These are phyloP conservation scores for Ophiostoma sp. DNA, from an alignment of 2,329 filamentous ascomycete species.

Conservation along the genomic window DNA sequence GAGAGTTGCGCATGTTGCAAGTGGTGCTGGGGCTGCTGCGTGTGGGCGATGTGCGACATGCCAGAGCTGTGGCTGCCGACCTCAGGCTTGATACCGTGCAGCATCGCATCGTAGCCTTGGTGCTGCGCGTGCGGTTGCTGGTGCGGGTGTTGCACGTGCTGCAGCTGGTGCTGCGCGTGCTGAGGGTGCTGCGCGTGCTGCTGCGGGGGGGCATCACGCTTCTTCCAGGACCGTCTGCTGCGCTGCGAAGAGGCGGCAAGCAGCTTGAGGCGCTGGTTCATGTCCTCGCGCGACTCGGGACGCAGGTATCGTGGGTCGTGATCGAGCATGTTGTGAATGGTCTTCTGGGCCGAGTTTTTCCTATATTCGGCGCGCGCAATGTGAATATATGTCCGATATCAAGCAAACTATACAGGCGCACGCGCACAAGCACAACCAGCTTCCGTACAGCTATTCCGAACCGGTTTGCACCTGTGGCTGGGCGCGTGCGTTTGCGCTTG, in stretches of 20 bases:
- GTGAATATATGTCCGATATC: constrained; percentile 4
- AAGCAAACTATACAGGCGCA: constrained; percentile 14
- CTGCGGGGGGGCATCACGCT: constrained; percentile 4
- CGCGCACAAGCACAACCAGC: not conserved
- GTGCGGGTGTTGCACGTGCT: not conserved
- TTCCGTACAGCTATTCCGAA: not conserved
- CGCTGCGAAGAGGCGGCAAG: constrained; percentile 39
- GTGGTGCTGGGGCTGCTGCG: constrained; percentile 19
- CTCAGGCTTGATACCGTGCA: constrained; percentile 21
- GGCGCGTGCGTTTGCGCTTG: not conserved
- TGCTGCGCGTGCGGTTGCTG: constrained; percentile 12
- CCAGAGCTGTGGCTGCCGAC: constrained; percentile 15
- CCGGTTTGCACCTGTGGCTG: not conserved
- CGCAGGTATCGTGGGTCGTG: constrained; percentile 55
- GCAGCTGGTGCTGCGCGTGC: constrained; percentile 16
- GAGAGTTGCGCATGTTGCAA: constrained; percentile 15
- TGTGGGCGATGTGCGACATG: constrained; percentile 15
- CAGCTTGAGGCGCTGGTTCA: constrained; percentile 45
- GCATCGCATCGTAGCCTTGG: constrained; percentile 17
- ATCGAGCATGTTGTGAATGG: constrained; percentile 50
- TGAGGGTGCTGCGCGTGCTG: constrained; percentile 11
- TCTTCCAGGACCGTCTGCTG: constrained; percentile 25
- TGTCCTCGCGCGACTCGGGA: constrained; percentile 47
- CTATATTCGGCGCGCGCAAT: constrained; percentile 27
- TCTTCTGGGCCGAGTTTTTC: constrained; percentile 55